phyloP scores from a whole-genome alignment of 495 filamentous ascomycete species.

The Annulohypoxylon stygium region DNA sequence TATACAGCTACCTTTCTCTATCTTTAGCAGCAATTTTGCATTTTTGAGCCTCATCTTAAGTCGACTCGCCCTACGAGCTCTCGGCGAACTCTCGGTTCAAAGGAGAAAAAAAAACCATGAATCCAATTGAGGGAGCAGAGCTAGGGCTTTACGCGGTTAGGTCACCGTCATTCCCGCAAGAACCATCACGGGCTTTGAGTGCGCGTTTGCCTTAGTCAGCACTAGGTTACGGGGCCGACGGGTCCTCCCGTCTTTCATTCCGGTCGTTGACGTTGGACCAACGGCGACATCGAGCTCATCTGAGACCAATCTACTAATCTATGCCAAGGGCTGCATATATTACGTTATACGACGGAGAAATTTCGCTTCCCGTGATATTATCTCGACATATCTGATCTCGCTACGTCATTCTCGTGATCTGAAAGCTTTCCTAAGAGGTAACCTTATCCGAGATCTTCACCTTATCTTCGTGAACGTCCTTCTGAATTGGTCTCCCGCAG shows the following conservation, averaged over 20 bases:
- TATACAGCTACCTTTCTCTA: constrained; percentile 32
- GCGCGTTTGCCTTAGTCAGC: constrained; percentile 28
- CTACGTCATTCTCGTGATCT: constrained; percentile 29
- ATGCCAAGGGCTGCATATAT: constrained; percentile 41
- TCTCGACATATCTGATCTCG: neutral
- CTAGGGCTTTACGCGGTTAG: constrained; percentile 2
- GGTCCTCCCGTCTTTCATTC: constrained; percentile 38
- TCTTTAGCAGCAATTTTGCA: constrained; percentile 31
- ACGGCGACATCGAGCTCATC: constrained; percentile 25
- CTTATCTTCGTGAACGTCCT: constrained; percentile 2
- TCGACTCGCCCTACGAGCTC: neutral
- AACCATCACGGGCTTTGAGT: neutral
- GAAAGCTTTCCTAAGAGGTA: constrained; percentile 26
- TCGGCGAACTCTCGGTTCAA: neutral
- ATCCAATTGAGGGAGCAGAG: neutral
- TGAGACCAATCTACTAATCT: constrained; percentile 23
- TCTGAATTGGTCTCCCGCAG: neutral
- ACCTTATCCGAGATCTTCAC: constrained; percentile 16
- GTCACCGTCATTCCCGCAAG: constrained; percentile 7
- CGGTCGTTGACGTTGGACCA: constrained; percentile 26
- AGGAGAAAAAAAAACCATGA: neutral
- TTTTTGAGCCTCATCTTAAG: constrained; percentile 29
- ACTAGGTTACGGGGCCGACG: constrained; percentile 33
- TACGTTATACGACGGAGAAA: constrained; percentile 29
- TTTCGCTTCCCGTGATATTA: constrained; percentile 13